Evolutionary conservation across 208 protist species (phyloP).

Genomic region (Crithidia fasciculata): DNA sequence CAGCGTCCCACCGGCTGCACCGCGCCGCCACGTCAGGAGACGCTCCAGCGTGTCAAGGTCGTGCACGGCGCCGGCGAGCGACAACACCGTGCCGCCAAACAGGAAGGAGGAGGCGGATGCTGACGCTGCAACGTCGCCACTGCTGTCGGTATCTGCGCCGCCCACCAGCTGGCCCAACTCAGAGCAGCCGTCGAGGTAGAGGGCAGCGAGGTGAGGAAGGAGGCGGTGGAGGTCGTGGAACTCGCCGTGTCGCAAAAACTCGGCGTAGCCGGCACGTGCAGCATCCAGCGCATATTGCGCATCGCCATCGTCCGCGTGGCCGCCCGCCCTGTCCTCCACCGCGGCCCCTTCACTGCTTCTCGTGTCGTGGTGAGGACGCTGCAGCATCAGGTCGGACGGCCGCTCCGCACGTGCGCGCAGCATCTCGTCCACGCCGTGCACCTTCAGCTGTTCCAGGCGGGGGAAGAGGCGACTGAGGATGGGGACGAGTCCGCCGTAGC

Average conservation of each 20-base stretch:
- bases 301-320: neutral
- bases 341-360: neutral
- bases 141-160: neutral
- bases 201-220: neutral
- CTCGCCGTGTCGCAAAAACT: slow-evolving; percentile 7
- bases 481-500: slow-evolving; percentile 6
- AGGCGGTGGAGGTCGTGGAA: slow-evolving; percentile 4
- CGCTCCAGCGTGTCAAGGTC: neutral
- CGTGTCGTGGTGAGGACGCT: neutral
- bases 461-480: slow-evolving; percentile 10
- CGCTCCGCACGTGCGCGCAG: neutral
- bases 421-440: slow-evolving; percentile 1
- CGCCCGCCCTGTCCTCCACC: too few species aligned
- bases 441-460: neutral
- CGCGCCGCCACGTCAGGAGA: neutral
- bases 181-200: slow-evolving; percentile 9
- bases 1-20: neutral
- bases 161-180: slow-evolving; percentile 4
- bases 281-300: neutral
- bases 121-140: too few species aligned
- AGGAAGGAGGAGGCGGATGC: neutral
- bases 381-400: too few species aligned
- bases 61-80: slow-evolving; percentile 7
- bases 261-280: neutral
- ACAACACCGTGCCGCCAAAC: slow-evolving; percentile 1